Conservation (phyloP, 176 grass and related monocot genomes). For the Ananas comosus region DNA sequence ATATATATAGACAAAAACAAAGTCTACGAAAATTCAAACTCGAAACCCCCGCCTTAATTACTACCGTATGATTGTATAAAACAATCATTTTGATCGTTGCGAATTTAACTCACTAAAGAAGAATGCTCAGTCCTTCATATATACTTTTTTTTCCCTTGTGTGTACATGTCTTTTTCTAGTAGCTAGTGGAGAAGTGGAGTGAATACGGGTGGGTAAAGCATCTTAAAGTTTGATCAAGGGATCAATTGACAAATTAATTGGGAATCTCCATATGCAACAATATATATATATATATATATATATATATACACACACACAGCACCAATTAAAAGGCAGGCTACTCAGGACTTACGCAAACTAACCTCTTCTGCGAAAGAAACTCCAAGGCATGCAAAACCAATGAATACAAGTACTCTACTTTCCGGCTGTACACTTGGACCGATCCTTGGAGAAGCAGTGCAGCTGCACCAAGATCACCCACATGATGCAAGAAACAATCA, state of each 20-base stretch:
- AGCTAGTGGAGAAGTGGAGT: no score
- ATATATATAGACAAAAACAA: no score
- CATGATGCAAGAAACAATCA: not conserved
- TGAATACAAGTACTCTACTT: conserved; percentile 93
- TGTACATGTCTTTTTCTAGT: no score
- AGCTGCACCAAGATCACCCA: conserved; percentile 38
- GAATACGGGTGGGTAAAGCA: no score
- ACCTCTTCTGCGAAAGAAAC: conserved; percentile 91
- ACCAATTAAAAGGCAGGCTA: not conserved
- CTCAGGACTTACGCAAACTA: not conserved
- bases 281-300: not conserved
- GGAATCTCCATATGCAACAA: conserved; percentile 23
- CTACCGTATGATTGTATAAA: no score
- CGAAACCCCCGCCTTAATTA: no score
- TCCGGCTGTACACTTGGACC: conserved; percentile 82
- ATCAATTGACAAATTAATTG: conserved; percentile 6
- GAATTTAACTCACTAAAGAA: no score
- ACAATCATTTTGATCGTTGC: no score
- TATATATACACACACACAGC: no score
- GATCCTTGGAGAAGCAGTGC: conserved; percentile 87
- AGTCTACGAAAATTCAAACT: no score
- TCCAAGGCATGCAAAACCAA: conserved; percentile 72
- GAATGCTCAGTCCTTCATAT: no score
- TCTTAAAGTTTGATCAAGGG: conserved; percentile 9
- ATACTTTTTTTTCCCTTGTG: no score